Evolutionary conservation across 1,284 basidiomycete species (phyloP), one percentile per base, ranked within the genome.

Genomic region (Puccinia novopanici): DNA sequence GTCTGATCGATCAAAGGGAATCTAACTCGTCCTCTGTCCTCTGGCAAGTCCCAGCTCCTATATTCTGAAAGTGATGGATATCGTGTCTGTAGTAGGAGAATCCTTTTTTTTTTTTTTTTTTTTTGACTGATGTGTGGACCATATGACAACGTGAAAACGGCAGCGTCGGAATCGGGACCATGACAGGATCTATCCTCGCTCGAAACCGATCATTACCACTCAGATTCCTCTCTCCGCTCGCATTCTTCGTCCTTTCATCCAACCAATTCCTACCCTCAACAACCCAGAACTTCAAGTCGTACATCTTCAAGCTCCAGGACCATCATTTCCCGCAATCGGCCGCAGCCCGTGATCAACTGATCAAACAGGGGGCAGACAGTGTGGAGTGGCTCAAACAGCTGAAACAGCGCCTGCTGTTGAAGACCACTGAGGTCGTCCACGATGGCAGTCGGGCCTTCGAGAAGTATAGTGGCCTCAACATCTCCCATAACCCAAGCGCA

Each of bases 281-380:
- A 34, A 72, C n/a, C 40, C 42, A 63, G 0, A 80, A 80, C 68
- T 22, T 80, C 40, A 72, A 80, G 34, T 40, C 68, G 17, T 80
- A 80, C 59, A 50, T 63, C 55, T 80, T 80, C 42, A 65, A 65
- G 30, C 54, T 80, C n/a, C 78, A 80, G 65, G 78, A 80, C 71
- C 68, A 73, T 15, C 78, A 80, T 55, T 80, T 80, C 55, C 78
- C 78, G 3, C 24, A 54, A 63, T 80, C 78, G 45, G 78, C 78
- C 48, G 65, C 40, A 59, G 19, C 27, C 27, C 50, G 76, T 48
- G 76, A 78, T 48, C 37, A 78, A 10, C 3, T 78, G 19, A 67
- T 78, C 55, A 57, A 59, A 37, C 59, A 45, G n/a, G 61, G 74
- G 1, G 48, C 12, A 0, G 74, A 75, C 10, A n/a, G 45, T 50